Conservation (phyloP, 805 yeast species). For the Monosporozyma aquatica region DNA sequence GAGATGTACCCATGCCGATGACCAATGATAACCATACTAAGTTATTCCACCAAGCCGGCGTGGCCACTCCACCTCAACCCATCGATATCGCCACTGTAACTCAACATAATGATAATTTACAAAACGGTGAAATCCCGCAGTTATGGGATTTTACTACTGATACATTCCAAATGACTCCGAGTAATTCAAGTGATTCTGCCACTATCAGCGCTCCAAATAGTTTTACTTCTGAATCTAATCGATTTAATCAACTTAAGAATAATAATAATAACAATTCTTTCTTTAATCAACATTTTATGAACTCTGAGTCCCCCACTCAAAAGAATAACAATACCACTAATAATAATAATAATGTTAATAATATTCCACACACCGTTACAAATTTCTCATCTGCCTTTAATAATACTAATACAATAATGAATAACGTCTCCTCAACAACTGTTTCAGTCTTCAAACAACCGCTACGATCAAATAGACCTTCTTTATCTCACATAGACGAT, state of each 20-base stretch:
- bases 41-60: no score
- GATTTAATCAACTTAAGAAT: not conserved
- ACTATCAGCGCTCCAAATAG: constrained; percentile 32
- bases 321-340: not conserved
- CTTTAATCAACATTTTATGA: constrained; percentile 3
- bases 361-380: not conserved
- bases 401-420: constrained; percentile 1
- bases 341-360: constrained; percentile 2
- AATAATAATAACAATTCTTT: constrained; percentile 1
- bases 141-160: constrained; percentile 34
- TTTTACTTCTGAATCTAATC: constrained; percentile 19
- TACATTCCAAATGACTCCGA: constrained; percentile 30
- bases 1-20: no score
- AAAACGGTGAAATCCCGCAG: constrained; percentile 34
- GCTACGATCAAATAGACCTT: constrained; percentile 4
- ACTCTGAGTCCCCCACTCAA: not conserved
- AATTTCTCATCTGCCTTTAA: constrained; percentile 2
- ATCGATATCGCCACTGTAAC: constrained; percentile 16
- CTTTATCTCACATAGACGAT: constrained; percentile 4
- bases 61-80: no score
- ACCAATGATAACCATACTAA: no score
- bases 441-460: constrained; percentile 3
- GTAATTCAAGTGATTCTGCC: constrained; percentile 27
- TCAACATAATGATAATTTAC: constrained; percentile 12
- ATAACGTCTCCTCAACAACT: not conserved